Base-by-base conservation (phyloP, 805 yeast species). In the Metschnikowia reukaufii region DNA sequence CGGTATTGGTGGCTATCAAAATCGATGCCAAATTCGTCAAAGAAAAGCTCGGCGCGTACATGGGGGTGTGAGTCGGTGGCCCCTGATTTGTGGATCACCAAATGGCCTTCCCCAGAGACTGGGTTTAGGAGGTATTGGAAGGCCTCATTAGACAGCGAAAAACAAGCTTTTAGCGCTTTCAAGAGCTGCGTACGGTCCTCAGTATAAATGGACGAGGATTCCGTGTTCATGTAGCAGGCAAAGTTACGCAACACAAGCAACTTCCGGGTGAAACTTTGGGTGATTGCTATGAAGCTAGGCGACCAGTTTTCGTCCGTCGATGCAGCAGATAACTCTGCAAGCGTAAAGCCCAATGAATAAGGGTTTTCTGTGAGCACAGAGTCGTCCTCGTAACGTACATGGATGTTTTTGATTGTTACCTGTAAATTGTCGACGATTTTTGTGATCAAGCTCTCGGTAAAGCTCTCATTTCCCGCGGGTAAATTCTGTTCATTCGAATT, bases 371-470 rank as follows among this genome's bases (percentile, higher is more conserved):
- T 83, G 54, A 88, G 83, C 4, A 81, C 76, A 6, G 77, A 70
- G 48, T 74, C 76, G 66, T 94, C 99, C 60, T 95, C 99, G 60
- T 91, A 94, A 47, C 99, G 76, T 17, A 94, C 65, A 64, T 94
- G 99, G 52, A 94, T 94, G 61, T 88, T 89, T 57, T 84, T 88
- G 54, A 94, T 88, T 2, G 96, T 87, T 10, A 94, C 78, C 64
- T 94, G 99, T 44, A 95, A 69, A 61, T 94, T 94, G 65, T 94
- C 98, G 19, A 92, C 85, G 53, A 94, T 84, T 63, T 95, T 95
- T 1, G 97, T 86, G 6, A 90, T 76, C 49, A 94, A 73, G 36
- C 89, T 82, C 57, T 90, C 97, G 10, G 96, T 83, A 64, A 94
- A 94, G 33, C 89, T 76, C 63, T 89, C 92, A 63, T 83, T 86